Evolutionary conservation across 2,329 filamentous ascomycete species (phyloP).

Genomic region (Raffaelea arxii): DNA sequence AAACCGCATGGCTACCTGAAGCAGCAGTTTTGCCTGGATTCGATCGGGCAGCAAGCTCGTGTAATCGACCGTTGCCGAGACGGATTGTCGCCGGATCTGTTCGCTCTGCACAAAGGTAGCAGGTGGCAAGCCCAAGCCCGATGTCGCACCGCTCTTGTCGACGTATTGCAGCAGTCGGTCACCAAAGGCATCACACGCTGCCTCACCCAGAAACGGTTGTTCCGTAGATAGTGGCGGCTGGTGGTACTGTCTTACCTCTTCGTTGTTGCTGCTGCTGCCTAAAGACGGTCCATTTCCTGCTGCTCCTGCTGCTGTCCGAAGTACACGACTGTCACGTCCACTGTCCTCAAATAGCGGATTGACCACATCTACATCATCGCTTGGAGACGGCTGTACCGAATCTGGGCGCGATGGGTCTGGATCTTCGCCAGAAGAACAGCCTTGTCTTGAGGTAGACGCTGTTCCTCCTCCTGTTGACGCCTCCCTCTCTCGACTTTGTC

Average conservation of each 20-base stretch:
- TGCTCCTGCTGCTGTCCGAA: not conserved
- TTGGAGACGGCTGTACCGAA: not conserved
- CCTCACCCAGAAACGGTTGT: not conserved
- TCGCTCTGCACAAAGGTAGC: not conserved
- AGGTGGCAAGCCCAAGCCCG: not conserved
- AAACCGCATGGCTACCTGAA: not conserved
- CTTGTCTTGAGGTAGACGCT: too few relatives aligned
- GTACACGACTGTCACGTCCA: too few relatives aligned
- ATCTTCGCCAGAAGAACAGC: too few relatives aligned
- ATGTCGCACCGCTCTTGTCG: not conserved
- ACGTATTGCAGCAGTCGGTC: not conserved
- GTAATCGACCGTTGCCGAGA: too few relatives aligned
- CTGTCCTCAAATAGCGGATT: not conserved
- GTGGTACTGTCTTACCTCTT: not conserved
- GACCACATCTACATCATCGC: not conserved
- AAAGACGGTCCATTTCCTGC: too few relatives aligned
- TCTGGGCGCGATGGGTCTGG: not conserved
- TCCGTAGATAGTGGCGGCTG: not conserved
- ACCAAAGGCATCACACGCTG: not conserved
- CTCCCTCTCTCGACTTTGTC: too few relatives aligned
- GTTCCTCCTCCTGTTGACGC: too few relatives aligned
- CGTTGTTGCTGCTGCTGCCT: too few relatives aligned
- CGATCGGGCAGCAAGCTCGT: conserved; percentile 2
- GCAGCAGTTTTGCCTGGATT: not conserved
- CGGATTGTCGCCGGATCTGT: not conserved